Percentiles rank a stretch among this genome's conserved stretches.
Conservation (phyloP, 352 stramenopile genomes). For the Phytophthora pluvialis region DNA sequence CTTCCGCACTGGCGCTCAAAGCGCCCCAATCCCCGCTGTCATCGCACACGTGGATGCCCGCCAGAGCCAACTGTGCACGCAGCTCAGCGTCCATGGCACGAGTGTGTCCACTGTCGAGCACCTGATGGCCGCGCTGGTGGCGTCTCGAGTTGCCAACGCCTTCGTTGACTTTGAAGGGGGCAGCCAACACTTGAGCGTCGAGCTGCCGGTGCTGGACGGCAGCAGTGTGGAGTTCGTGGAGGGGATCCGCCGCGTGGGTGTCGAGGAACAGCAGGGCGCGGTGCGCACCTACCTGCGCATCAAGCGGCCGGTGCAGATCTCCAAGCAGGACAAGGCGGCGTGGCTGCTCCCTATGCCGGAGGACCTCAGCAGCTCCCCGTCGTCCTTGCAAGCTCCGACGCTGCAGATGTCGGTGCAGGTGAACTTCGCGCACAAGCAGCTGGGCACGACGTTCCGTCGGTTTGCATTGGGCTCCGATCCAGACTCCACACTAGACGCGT, state of each 20-base stretch:
- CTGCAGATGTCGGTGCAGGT: constrained; percentile 70
- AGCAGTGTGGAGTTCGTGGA: constrained; percentile 58
- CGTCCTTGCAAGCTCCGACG: constrained; percentile 30
- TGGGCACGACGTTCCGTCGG: constrained; percentile 50
- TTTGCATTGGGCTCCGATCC: constrained; percentile 48
- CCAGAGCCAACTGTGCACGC: constrained; percentile 66
- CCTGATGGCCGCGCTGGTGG: constrained; percentile 67
- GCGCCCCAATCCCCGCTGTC: constrained; percentile 29
- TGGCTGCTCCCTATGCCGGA: constrained; percentile 63
- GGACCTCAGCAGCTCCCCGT: constrained; percentile 13
- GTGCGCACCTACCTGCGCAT: constrained; percentile 45
- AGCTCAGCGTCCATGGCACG: constrained; percentile 35
- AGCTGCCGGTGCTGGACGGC: constrained; percentile 75
- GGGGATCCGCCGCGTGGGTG: constrained; percentile 42
- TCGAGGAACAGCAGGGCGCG: constrained; percentile 33
- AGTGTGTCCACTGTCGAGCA: constrained; percentile 69
- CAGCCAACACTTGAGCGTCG: constrained; percentile 21
- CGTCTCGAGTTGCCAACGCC: constrained; percentile 50
- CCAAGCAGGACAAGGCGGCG: constrained; percentile 68
- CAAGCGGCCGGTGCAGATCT: constrained; percentile 59
- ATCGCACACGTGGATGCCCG: constrained; percentile 47
- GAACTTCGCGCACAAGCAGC: constrained; percentile 69
- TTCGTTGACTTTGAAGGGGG: constrained; percentile 43
- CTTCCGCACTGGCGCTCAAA: constrained; percentile 26
- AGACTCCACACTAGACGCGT: constrained; percentile 32